Conservation (phyloP, 2,329 filamentous ascomycete species). For the Rhynchosporium agropyri region DNA sequence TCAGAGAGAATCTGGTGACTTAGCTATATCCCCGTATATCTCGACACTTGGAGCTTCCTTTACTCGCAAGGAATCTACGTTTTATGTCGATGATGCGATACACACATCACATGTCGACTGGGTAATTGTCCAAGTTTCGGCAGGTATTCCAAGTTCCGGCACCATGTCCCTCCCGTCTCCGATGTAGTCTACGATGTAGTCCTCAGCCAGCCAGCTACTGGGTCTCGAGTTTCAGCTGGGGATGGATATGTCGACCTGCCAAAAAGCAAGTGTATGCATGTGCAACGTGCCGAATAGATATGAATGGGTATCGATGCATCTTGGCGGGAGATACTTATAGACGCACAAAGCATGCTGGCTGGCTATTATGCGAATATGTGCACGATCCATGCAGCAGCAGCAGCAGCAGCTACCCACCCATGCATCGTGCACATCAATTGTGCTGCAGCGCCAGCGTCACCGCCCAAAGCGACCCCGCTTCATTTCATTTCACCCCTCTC, state of each 20-base stretch:
- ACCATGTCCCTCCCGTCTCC: not conserved
- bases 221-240: conserved; percentile 5
- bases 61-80: not conserved
- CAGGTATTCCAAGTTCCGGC: conserved; percentile 10
- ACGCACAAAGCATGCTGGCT: too few species aligned
- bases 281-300: not conserved
- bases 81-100: too few species aligned
- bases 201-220: not conserved
- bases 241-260: conserved; percentile 3
- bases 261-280: conserved; percentile 7
- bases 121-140: conserved; percentile 7
- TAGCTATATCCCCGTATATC: not conserved
- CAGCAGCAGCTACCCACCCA: not conserved
- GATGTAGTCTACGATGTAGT: not conserved
- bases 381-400: not conserved
- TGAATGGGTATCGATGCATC: conserved; percentile 6
- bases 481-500: not conserved
- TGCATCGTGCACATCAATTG: not conserved
- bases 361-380: too few species aligned
- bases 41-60: not conserved
- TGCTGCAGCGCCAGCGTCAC: conserved; percentile 11
- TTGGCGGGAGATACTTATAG: not conserved
- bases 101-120: conserved; percentile 8
- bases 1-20: conserved; percentile 1
- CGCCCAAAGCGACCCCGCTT: conserved; percentile 10